Percentiles rank a stretch among this genome's conserved stretches.
Conservation (phyloP, 345 rosid species). For the Anastatica hierochuntica region DNA sequence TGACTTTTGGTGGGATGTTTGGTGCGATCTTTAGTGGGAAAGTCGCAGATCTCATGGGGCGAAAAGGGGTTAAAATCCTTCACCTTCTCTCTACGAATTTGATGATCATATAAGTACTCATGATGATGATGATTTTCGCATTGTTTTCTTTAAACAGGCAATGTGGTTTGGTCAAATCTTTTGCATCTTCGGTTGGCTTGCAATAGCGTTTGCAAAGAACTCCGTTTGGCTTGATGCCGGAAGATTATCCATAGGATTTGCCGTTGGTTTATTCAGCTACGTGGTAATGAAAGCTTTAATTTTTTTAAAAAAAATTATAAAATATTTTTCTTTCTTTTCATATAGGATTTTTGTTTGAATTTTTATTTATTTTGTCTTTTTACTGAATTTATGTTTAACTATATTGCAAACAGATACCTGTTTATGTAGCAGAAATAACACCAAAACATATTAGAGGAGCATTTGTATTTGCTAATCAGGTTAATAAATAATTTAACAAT, state of each 20-base stretch:
- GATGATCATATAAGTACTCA: too few relatives aligned
- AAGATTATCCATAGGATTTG: constrained; percentile 33
- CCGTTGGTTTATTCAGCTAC: constrained; percentile 30
- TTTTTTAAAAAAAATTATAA: neutral
- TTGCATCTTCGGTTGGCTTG: constrained; percentile 25
- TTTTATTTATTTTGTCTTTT: too few relatives aligned
- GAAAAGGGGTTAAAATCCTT: constrained; percentile 22
- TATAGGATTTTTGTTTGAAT: too few relatives aligned
- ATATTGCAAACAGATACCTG: constrained; percentile 22
- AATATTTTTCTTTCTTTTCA: too few relatives aligned
- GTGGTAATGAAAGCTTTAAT: constrained; percentile 21
- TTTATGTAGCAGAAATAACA: constrained; percentile 30
- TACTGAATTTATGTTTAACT: neutral
- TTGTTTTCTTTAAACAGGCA: constrained; percentile 6
- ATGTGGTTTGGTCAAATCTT: constrained; percentile 28
- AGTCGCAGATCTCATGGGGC: constrained; percentile 27
- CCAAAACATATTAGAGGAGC: constrained; percentile 32
- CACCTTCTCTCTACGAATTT: too few relatives aligned
- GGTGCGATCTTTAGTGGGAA: constrained; percentile 31
- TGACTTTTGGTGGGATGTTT: constrained; percentile 34
- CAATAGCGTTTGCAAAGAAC: constrained; percentile 22
- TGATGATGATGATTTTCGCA: neutral
- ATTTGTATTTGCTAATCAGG: constrained; percentile 33
- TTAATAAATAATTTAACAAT: neutral
- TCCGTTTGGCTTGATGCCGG: constrained; percentile 32